Conservation (phyloP, 768 basidiomycete genomes). For the Leccinellum luteum region DNA sequence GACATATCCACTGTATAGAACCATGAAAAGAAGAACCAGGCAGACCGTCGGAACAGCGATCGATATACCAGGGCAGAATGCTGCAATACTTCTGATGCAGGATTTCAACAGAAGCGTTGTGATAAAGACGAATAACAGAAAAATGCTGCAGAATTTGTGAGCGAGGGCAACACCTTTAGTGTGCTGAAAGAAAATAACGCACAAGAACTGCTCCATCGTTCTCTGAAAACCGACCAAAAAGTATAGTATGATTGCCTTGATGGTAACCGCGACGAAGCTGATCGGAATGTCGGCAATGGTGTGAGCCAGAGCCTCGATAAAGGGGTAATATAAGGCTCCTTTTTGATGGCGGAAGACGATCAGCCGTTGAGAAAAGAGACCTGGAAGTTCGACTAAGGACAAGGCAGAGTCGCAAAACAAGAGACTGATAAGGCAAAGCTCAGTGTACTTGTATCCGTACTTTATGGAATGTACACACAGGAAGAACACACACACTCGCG, state of each 20-base stretch:
- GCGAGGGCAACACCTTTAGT: conserved; percentile 12
- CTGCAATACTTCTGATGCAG: conserved; percentile 67
- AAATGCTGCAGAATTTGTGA: conserved; percentile 48
- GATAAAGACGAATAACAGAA: conserved; percentile 49
- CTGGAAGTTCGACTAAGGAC: conserved; percentile 52
- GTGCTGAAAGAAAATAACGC: neutral
- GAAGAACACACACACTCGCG: conserved; percentile 79
- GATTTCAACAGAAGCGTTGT: conserved; percentile 66
- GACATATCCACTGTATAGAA: conserved; percentile 44
- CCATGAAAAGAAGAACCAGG: conserved; percentile 35
- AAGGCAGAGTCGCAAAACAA: conserved; percentile 50
- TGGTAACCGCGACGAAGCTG: conserved; percentile 21
- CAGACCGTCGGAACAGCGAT: conserved; percentile 41
- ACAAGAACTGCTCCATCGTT: conserved; percentile 21
- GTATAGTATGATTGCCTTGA: conserved; percentile 17
- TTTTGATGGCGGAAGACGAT: conserved; percentile 43
- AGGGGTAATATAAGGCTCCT: conserved; percentile 49
- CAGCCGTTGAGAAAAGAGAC: conserved; percentile 42
- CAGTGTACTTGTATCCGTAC: neutral
- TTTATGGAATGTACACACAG: conserved; percentile 43
- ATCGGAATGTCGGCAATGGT: conserved; percentile 47
- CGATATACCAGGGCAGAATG: conserved; percentile 50
- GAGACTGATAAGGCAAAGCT: conserved; percentile 34
- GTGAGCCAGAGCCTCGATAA: conserved; percentile 42
- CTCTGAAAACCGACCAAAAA: conserved; percentile 20